Base-by-base conservation (phyloP, 306 rosid species). In the Oxytropis ochrocephala region DNA sequence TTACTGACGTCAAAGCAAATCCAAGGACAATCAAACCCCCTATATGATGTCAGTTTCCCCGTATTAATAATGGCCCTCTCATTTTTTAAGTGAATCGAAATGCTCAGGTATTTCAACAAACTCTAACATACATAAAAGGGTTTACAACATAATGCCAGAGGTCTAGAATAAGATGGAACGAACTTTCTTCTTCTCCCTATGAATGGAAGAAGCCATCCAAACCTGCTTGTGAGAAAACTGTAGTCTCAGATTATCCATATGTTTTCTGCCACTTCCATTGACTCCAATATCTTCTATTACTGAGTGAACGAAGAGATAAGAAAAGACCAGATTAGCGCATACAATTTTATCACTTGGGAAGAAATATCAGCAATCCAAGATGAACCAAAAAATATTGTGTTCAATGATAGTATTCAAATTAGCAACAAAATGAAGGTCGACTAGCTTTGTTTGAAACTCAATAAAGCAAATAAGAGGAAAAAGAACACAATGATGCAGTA, bases 131-230 rank as follows among this genome's bases (percentile, higher is more conserved):
- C 52, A 77, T 19, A 65, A 4, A 9, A 38, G 50, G 8, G 72
- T 41, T 42, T 51, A 63, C 6, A 57, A 21, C 74, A 54, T 49
- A 69, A 44, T 52, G 75, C 30, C 43, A 44, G 58, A 76, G 78
- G 68, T 47, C 69, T 16, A 56, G 69, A 17, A 33, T 69, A 18
- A 67, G 57, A 73, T 11, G 72, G 69, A 47, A 86, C 81, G 76
- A 14, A 90, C 98, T 86, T 88, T 90, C 89, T 81, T 93, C 98
- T 81, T 93, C 97, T 29, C 96, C 81, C 77, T 83, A 69, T 93
- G 98, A 82, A 93, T 85, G 47, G 98, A 93, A 63, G 97, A 85
- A 76, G 94, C 97, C 98, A 93, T 85, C 98, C 97, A 93, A 77
- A 90, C 90, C 80, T 64, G 80, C 83, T 85, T 85, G 67, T 70